Conservation (phyloP, 345 rosid genomes). For the Cardamine occulta region DNA sequence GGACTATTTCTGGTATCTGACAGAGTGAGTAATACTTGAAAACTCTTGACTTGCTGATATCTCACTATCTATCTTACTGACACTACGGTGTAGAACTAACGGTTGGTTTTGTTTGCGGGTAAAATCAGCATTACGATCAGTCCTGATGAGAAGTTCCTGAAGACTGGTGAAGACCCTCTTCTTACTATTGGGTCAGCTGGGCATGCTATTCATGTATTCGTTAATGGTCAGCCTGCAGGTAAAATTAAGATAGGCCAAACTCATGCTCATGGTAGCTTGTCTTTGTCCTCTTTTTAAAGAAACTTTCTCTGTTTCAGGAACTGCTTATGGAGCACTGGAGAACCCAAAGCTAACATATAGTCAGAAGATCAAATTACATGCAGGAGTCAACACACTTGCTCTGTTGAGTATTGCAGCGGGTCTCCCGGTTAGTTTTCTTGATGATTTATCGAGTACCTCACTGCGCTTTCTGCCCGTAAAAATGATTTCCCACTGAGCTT, state of each 20-base stretch:
- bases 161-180: slow-evolving; percentile 48
- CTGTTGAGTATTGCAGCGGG: slow-evolving; percentile 80
- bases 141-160: slow-evolving; percentile 54
- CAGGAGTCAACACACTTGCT: slow-evolving; percentile 48
- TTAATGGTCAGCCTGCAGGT: slow-evolving; percentile 82
- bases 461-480: background rate
- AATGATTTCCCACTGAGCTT: background rate
- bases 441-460: background rate
- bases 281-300: background rate
- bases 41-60: slow-evolving; percentile 58
- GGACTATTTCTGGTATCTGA: slow-evolving; percentile 93
- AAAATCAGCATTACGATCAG: slow-evolving; percentile 32
- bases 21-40: slow-evolving; percentile 66
- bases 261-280: slow-evolving; percentile 4
- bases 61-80: slow-evolving; percentile 62
- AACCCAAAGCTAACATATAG: slow-evolving; percentile 69
- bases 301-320: slow-evolving; percentile 52
- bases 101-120: slow-evolving; percentile 58
- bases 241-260: slow-evolving; percentile 1
- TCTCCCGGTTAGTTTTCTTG: slow-evolving; percentile 66
- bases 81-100: slow-evolving; percentile 62
- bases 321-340: slow-evolving; percentile 59
- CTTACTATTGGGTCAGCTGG: slow-evolving; percentile 73
- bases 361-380: slow-evolving; percentile 37
- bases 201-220: slow-evolving; percentile 69